These are phyloP conservation scores for Cyclanthera cordifolia DNA, from an alignment of 306 rosid species.

Conservation along the genomic window DNA sequence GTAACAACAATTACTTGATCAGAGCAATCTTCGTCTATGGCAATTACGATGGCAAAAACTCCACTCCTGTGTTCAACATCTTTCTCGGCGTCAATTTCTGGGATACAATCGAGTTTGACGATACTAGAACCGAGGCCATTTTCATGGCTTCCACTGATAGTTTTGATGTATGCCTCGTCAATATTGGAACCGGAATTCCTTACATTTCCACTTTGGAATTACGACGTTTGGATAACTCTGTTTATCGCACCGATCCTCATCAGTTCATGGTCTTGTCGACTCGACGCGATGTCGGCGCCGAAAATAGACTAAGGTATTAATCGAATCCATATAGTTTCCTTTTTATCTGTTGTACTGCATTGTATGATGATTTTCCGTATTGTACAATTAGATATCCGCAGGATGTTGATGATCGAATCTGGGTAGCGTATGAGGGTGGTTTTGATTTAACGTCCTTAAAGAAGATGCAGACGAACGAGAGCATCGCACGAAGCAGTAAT, in stretches of 20 bases:
- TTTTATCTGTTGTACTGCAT: no score
- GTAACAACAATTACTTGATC: conserved; percentile 23
- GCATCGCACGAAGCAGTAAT: background rate
- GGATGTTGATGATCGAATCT: background rate
- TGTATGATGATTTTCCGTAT: background rate
- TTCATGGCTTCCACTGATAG: conserved; percentile 10
- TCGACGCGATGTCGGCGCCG: conserved; percentile 11
- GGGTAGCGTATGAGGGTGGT: background rate
- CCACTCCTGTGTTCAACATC: background rate
- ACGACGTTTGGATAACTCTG: conserved; percentile 10
- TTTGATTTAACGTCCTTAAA: background rate
- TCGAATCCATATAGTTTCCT: background rate
- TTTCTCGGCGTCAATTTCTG: conserved; percentile 28
- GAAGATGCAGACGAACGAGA: background rate
- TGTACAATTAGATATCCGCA: background rate
- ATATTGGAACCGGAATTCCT: conserved; percentile 25
- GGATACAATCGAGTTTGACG: background rate
- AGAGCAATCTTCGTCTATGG: conserved; percentile 26
- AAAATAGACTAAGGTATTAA: background rate
- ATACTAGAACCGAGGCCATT: background rate
- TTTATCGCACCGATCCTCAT: background rate
- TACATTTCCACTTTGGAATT: conserved; percentile 30
- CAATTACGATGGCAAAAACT: conserved; percentile 22
- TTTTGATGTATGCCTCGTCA: conserved; percentile 26
- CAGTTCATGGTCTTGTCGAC: background rate